Evolutionary conservation across 2,329 filamentous ascomycete genomes (phyloP).

Genomic region (Chalaropsis thielavioides): DNA sequence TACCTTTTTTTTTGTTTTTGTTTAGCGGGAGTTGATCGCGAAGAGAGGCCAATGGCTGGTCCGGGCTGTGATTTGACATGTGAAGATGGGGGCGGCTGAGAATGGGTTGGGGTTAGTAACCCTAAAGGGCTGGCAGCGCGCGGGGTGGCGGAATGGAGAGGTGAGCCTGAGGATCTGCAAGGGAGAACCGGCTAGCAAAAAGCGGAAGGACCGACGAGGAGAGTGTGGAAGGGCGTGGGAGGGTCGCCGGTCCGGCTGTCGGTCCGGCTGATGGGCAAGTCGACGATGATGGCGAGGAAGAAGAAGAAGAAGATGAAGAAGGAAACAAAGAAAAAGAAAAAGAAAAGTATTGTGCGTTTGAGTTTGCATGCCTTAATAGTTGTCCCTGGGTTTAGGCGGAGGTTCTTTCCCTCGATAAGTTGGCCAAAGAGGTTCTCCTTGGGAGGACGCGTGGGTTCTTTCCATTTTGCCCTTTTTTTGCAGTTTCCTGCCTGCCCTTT

Average conservation of each 20-base stretch:
- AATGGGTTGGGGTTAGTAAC: background rate
- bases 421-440: background rate
- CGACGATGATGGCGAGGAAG: background rate
- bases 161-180: background rate
- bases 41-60: background rate
- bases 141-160: background rate
- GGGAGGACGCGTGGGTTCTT: background rate
- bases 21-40: background rate
- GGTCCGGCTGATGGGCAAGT: background rate
- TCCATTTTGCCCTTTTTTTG: background rate
- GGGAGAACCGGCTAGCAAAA: background rate
- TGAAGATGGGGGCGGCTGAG: background rate
- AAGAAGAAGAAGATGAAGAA: too few species aligned
- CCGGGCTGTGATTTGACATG: background rate
- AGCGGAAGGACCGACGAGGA: background rate
- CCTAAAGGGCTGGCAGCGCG: background rate
- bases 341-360: background rate
- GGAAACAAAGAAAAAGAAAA: too few species aligned
- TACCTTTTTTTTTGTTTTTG: too few species aligned
- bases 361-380: background rate
- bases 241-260: background rate
- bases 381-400: constrained; percentile 1
- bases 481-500: background rate
- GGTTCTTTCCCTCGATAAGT: background rate
- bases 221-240: too few species aligned